Base-by-base conservation (phyloP, 1,284 basidiomycete genomes). In the Pseudozyma tsukubaensis region DNA sequence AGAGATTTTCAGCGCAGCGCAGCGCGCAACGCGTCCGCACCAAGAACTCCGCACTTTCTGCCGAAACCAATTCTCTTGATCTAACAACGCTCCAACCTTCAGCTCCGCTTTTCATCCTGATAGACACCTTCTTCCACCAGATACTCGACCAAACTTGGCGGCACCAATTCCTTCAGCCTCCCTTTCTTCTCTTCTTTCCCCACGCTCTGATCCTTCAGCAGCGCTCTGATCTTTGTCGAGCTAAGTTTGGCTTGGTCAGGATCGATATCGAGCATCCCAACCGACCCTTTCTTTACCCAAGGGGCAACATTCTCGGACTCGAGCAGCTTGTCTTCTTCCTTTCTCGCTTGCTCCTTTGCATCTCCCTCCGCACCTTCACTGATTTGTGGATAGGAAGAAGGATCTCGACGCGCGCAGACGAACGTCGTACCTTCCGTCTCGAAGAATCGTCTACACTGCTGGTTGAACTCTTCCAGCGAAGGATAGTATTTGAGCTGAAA, bases 401-500 rank as follows among this genome's bases (percentile, higher is more conserved):
- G 58, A 49, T 71, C 58, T 18, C 78, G 57, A 14, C 77, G 42
- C 8, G 83, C 65, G 69, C 78, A 57, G 6, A 94, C 87, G 48
- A 97, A 86, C 16, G 87, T 86, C 3, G 91, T 91, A n/a, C 80
- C 69, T 70, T 91, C 88, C 14, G 57, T 47, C 0, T 63, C 56
- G 68, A 95, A 89, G 85, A 94, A 92, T 13, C 82, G 85, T n/a
- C 80, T 83, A 21, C 94, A 86, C 9, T 89, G 87, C 5, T 74
- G 68, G 47, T 86, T 77, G 89, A 94, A 93, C 6, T 76, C 83
- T 3, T 84, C 81, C 21, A 87, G 86, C 0, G 78, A 76, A 10
- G 81, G 78, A 79, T 97, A 97, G 85, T 94, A 98, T 40, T 89
- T 89, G 0, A 90, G 88, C 14, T 91, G 89, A 61, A 97, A 91